Percentiles rank a stretch among this genome's conserved stretches.
Evolutionary conservation across 768 basidiomycete species (phyloP).

Genomic region (Amanita brunnescens): DNA sequence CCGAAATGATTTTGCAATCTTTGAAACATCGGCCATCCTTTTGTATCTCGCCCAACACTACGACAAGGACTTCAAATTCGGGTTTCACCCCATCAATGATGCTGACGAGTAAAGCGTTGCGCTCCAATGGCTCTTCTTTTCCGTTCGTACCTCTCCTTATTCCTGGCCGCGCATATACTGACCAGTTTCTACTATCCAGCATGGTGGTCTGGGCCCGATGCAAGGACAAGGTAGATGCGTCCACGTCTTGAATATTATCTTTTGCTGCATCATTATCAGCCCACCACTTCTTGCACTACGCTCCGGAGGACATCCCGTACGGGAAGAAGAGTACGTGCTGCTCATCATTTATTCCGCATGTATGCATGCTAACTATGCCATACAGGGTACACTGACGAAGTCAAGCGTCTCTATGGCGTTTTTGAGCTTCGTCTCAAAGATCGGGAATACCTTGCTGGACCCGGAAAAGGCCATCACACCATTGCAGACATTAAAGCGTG

Average conservation of each 20-base stretch:
- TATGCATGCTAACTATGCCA: too few species aligned
- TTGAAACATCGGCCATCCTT: slow-evolving; percentile 76
- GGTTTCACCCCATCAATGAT: slow-evolving; percentile 43
- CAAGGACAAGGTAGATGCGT: slow-evolving; percentile 50
- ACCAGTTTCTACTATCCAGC: slow-evolving; percentile 34
- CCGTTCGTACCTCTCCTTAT: slow-evolving; percentile 28
- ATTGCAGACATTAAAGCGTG: slow-evolving; percentile 66
- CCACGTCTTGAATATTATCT: too few species aligned
- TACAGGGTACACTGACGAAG: slow-evolving; percentile 73
- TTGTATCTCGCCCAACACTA: slow-evolving; percentile 71
- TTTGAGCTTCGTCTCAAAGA: slow-evolving; percentile 67
- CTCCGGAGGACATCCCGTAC: slow-evolving; percentile 62
- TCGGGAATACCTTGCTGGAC: slow-evolving; percentile 73
- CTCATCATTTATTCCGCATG: not conserved
- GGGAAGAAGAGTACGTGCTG: slow-evolving; percentile 61
- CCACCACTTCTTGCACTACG: slow-evolving; percentile 15
- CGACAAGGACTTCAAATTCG: slow-evolving; percentile 56
- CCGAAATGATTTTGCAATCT: slow-evolving; percentile 55
- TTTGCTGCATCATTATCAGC: too few species aligned
- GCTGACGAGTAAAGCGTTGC: slow-evolving; percentile 61
- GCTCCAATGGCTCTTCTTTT: slow-evolving; percentile 85
- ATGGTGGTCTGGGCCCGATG: slow-evolving; percentile 84
- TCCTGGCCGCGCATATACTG: not conserved
- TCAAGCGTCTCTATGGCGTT: slow-evolving; percentile 75
- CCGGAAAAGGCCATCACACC: slow-evolving; percentile 56